These are phyloP conservation scores for Blepharisma japonicum DNA, from an alignment of 73 alveolate species.

Conservation along the genomic window DNA sequence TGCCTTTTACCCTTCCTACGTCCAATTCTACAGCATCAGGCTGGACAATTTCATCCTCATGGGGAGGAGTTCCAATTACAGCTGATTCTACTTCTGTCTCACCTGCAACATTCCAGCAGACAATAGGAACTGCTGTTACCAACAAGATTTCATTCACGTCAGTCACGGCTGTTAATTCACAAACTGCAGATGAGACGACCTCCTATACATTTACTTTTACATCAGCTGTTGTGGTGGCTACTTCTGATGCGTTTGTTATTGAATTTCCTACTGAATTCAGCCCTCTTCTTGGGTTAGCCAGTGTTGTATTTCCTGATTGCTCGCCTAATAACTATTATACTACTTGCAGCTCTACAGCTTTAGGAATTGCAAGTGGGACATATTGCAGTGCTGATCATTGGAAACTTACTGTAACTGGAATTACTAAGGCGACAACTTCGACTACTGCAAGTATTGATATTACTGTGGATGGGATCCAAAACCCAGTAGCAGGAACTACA, in stretches of 20 bases:
- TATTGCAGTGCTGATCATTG: neutral
- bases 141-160: too few relatives aligned
- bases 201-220: neutral
- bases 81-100: too few relatives aligned
- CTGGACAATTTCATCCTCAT: too few relatives aligned
- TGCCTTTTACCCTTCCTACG: too few relatives aligned
- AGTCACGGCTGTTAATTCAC: too few relatives aligned
- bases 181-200: slow-evolving; percentile 2
- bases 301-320: neutral
- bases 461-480: neutral
- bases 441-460: neutral
- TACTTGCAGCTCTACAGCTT: neutral
- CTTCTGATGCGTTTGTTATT: neutral
- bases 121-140: too few relatives aligned
- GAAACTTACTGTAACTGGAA: neutral
- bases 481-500: neutral
- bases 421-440: neutral
- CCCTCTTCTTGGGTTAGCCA: slow-evolving; percentile 5
- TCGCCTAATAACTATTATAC: neutral
- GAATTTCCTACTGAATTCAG: neutral
- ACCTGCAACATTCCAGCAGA: too few relatives aligned
- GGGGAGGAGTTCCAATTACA: too few relatives aligned
- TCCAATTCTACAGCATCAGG: too few relatives aligned
- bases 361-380: neutral
- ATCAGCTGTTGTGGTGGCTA: neutral